A percentile compares a stretch with the other conserved stretches of the same genome.
phyloP scores from a whole-genome alignment of 164 flowering plant genomes.

The Saururus chinensis region DNA sequence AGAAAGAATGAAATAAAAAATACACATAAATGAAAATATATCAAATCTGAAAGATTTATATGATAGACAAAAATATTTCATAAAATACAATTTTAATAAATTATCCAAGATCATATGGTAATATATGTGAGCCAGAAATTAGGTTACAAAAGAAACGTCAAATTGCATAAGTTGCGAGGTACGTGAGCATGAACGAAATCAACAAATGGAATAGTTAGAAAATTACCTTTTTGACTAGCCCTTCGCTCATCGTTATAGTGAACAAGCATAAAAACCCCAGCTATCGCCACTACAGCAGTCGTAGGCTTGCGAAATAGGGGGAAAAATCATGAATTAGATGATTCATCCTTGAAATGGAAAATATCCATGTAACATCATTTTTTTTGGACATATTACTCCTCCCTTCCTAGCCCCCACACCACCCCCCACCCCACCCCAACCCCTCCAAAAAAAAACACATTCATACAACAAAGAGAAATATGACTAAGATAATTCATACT shows the following conservation, averaged over 20 bases:
- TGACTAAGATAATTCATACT: not conserved
- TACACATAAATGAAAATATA: too few relatives aligned
- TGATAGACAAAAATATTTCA: too few relatives aligned
- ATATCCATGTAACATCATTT: not conserved
- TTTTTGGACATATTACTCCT: not conserved
- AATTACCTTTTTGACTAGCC: constrained; percentile 53
- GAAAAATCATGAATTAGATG: not conserved
- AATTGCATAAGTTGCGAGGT: not conserved
- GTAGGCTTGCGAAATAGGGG: constrained; percentile 42
- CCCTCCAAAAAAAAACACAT: too few relatives aligned
- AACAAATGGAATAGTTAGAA: not conserved
- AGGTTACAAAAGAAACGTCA: too few relatives aligned
- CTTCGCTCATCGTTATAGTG: constrained; percentile 77
- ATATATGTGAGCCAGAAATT: too few relatives aligned
- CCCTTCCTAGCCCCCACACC: not conserved
- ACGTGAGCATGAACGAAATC: not conserved
- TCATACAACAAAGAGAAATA: not conserved
- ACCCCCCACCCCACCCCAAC: too few relatives aligned
- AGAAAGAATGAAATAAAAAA: too few relatives aligned
- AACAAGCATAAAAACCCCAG: constrained; percentile 40
- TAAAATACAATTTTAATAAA: too few relatives aligned
- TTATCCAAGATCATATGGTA: too few relatives aligned
- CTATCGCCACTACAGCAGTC: constrained; percentile 31
- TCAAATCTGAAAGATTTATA: too few relatives aligned
- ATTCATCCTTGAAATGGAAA: not conserved